Percentiles rank a stretch among this genome's conserved stretches.
These are phyloP conservation scores for Pelargonium fulgidum DNA, from an alignment of 441 rosid genomes.

Conservation along the genomic window DNA sequence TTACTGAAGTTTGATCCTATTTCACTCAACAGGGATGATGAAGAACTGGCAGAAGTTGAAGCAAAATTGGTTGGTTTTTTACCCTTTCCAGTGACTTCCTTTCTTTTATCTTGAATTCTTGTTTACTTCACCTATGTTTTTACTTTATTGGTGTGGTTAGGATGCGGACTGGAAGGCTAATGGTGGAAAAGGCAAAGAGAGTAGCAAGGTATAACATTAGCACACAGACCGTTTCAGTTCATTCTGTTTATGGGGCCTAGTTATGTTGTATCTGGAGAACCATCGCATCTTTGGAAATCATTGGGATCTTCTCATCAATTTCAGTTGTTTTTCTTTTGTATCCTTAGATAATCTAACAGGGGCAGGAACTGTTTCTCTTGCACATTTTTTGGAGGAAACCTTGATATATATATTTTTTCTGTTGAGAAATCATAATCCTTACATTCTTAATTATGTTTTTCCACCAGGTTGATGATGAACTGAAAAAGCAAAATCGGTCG, in stretches of 20 bases:
- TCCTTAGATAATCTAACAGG: neutral
- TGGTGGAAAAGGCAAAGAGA: neutral
- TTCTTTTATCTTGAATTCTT: too few relatives aligned
- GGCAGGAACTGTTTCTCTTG: neutral
- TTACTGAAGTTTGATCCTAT: neutral
- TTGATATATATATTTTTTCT: neutral
- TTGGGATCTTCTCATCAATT: neutral
- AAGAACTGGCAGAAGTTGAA: slow-evolving; percentile 23
- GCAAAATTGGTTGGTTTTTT: slow-evolving; percentile 21
- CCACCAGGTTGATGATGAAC: slow-evolving; percentile 13
- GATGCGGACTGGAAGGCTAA: slow-evolving; percentile 7
- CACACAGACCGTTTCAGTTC: neutral
- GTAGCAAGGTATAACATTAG: neutral
- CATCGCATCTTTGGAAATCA: neutral
- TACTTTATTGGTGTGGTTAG: neutral
- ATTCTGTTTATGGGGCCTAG: too few relatives aligned
- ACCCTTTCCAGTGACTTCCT: neutral
- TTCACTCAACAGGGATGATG: slow-evolving; percentile 22
- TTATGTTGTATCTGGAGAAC: neutral
- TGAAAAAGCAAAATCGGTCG: slow-evolving; percentile 20
- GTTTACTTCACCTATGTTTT: neutral
- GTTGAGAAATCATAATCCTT: neutral
- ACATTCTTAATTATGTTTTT: neutral
- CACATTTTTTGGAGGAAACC: neutral
- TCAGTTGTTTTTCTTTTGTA: neutral